Base-by-base conservation (phyloP, 148 eudicot species). In the Camellia granthamiana region DNA sequence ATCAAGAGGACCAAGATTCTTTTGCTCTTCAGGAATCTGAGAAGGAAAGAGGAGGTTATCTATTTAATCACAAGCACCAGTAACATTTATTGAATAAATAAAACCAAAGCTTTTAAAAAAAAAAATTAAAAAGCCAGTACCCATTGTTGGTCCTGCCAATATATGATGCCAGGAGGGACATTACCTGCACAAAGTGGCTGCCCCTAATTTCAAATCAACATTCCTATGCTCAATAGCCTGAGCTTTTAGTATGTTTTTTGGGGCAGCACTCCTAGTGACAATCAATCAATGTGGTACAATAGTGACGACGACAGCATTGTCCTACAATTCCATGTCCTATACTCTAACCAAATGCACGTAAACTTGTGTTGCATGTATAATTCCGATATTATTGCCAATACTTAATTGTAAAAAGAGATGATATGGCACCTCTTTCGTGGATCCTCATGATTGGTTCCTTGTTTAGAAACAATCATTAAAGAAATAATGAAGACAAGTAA, bases 21-120 rank as follows among this genome's bases (percentile, higher is more conserved):
- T 93, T 82, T 95, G 97, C 72, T 91, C 98, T 84, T 93, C 98
- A 59, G 98, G 97, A 72, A 95, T 87, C 98, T 95, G 88, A 63
- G 74, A 69, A 3, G 23, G 56, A 77, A 13, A 42, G 74, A 76
- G 21, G 3, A 43, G 10, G 70, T 5, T 58, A 62, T 42, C 5
- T 11, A 9, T 19, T 63, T 60, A 8, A 3, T 0, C 42, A 56
- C 6, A 51, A 60, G 23, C 46, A 84, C 69, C 78, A 58, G 19
- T 5, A 74, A 74, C 46, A 23, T 3, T 60, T 18, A 70, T 7
- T 47, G 14, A 18, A 23, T 23, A n/a, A 1, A 46, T 2, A 47
- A 2, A 46, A 46, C 51, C 12, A 70, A 47, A 70, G 74, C 74
- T 70, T 15, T 0, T 46, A 47, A 70, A 10, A 3, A 8, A 12